Base-by-base conservation (phyloP, 2,329 filamentous ascomycete genomes). In the Diaporthe caulivora region DNA sequence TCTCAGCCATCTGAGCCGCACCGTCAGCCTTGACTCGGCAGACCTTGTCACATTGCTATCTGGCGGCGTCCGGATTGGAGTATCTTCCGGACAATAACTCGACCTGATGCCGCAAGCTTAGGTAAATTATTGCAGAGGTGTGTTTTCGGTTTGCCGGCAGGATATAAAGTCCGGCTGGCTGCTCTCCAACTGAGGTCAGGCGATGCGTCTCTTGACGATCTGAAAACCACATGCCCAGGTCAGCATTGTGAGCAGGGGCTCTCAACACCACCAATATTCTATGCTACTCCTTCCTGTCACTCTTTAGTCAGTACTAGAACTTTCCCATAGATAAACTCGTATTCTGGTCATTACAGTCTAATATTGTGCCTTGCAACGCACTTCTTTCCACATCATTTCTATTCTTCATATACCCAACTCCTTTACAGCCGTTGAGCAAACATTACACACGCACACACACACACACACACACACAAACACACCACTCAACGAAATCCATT, bases 141-240 rank as follows among this genome's bases (percentile, higher is more conserved):
- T 47, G 26, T 40, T 21, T 53, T 31, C 21, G 26, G 40, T 37
- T 65, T 34, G 26, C 31, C 58, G 51, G 51, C n/a, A 49, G 64
- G 34, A 51, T 68, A 68, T 71, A 71, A 73, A 68, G 44, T 34
- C 42, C 44, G 31, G 26, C 34, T 37, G 44, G 31, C 54, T 64
- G 24, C 51, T 40, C 65, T 47, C 42, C 29, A 42, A 67, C 17
- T n/a, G 34, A 53, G 58, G 65, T 73, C 65, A 75, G 67, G 54
- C 69, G 74, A 37, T 53, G 70, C 69, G 71, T 75, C 70, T 70
- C 42, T 74, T 74, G 64, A 72, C 69, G 69, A 51, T 26, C 62
- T 21, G 2, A 67, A 21, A 55, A 53, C 31, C 73, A 74, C 73
- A 75, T 76, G 75, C 68, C 49, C 68, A 64, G 55, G 71, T 70